These are phyloP conservation scores for Calycina marina DNA, from an alignment of 2,329 filamentous ascomycete genomes.

Conservation along the genomic window DNA sequence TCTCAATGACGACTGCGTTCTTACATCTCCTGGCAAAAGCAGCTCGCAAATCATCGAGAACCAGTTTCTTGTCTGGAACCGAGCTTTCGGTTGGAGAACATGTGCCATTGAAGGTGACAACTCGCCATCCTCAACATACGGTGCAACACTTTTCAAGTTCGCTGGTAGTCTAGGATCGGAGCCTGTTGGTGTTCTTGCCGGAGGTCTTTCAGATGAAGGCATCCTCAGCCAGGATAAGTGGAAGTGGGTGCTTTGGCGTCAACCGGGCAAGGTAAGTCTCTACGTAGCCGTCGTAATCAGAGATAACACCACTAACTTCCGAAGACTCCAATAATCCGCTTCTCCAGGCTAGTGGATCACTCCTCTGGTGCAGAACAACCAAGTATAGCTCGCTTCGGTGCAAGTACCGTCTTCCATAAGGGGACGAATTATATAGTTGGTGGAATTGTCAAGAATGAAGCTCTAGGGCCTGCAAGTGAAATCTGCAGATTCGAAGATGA, in stretches of 20 bases:
- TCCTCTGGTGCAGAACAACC: too few relatives aligned
- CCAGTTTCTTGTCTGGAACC: slow-evolving; percentile 18
- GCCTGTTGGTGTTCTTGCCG: slow-evolving; percentile 48
- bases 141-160: slow-evolving; percentile 11
- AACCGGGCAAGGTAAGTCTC: slow-evolving; percentile 10
- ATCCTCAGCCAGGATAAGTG: slow-evolving; percentile 47
- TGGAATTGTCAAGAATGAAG: slow-evolving; percentile 27
- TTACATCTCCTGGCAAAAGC: slow-evolving; percentile 19
- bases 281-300: too few relatives aligned
- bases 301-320: too few relatives aligned
- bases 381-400: slow-evolving; percentile 28
- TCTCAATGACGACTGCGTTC: slow-evolving; percentile 34
- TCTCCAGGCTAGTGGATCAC: too few relatives aligned
- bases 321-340: neutral
- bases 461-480: slow-evolving; percentile 35
- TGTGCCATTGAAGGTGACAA: slow-evolving; percentile 10
- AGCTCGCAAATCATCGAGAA: slow-evolving; percentile 14
- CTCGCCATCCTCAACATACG: slow-evolving; percentile 10
- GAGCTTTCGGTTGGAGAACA: slow-evolving; percentile 16
- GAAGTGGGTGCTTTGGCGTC: slow-evolving; percentile 41
- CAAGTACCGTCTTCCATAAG: slow-evolving; percentile 23
- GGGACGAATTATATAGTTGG: slow-evolving; percentile 26
- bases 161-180: slow-evolving; percentile 8
- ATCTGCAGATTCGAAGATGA: slow-evolving; percentile 22
- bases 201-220: slow-evolving; percentile 55